Evolutionary conservation across 2,329 filamentous ascomycete species (phyloP), one percentile per base, ranked within the genome.

Genomic region (Ophiocordyceps camponoti-saundersi): DNA sequence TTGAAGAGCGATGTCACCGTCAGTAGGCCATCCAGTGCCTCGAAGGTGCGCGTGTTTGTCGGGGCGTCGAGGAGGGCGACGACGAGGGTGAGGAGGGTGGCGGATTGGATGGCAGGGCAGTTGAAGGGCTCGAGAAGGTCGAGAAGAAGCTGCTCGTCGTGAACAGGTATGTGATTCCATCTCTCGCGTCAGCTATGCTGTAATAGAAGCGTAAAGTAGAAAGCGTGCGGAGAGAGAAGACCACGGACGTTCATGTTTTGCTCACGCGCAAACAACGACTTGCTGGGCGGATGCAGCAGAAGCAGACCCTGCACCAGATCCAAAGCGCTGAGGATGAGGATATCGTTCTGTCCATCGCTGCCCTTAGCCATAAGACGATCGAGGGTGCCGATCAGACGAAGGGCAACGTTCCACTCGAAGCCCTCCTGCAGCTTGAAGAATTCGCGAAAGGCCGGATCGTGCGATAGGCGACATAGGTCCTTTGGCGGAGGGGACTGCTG

Each of bases 341-440:
- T 69, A 61, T 96, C 88, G 59, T 90, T 92, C 53, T 86, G 80
- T 40, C 84, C 85, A 56, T 88, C 81, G 61, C 79, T 81, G 46
- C 81, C 80, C 68, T 87, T 87, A 42, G 86, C 87, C 57, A 95
- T 74, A 44, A 95, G 74, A 48, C 86, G 76, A 62, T 95, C 88
- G 42, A 96, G 77, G 48, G 86, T 93, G 46, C 81, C 79, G 51
- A 95, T 81, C 50, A 96, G 73, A 50, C 88, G 80, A 65, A 87
- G 80, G 15, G 87, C 82, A 47, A 96, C 86, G 67, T 98, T 98
- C 85, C 88, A 96, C 67, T 96, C 87, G 60, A 98, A 98, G 3
- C 89, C 86, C 59, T 96, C 89, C 63, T 98, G 92, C 53, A 96
- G 64, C 62, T 94, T 87, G 70, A 95, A 95, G 69, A 96, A 96